Base-by-base conservation (phyloP, 1,139 yeast genomes). In the Barnettozyma hawaiiensis region DNA sequence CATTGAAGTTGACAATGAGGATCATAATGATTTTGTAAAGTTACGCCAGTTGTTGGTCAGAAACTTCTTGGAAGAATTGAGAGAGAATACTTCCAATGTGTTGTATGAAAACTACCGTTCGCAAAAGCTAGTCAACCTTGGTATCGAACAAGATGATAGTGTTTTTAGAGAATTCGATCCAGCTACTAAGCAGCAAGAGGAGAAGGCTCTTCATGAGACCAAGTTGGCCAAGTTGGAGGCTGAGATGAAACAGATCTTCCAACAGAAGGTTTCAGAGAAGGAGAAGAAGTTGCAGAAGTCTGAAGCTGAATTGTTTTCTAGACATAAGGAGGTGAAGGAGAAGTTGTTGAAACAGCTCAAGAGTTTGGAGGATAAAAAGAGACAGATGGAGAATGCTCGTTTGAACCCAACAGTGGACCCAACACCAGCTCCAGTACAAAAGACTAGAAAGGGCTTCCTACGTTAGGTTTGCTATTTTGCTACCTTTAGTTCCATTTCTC, bases 301-400 rank as follows among this genome's bases (percentile, higher is more conserved):
- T 39, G 98, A 94, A 69, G 95, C 96, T 45, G 98, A 94, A 66
- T 76, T 94, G 60, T 92, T 92, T 64, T 79, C 95, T 32, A 81
- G 95, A 65, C 98, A 94, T 67, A 86, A 87, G 65, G 97, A 92
- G 64, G 89, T 92, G 94, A 90, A 92, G 70, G 97, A 90, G 60
- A 87, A 86, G 66, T 75, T 92, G 61, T 75, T 85, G 54, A 85
- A 85, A 64, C 97, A 90, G 67, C 81, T 92, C 52, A 81, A 81
- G 61, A 79, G 89, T 57, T 75, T 92, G 61, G 97, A 92, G 65
- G 97, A 89, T 54, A 87, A 87, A 69, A 90, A 89, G 69, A 75
- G 73, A 48, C 90, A 83, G 62, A 73, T 92, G 58, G 97, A 90
- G 66, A 76, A 78, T 62, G 75, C 78, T 41, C 73, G 78, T 55